Percentiles rank a stretch among this genome's conserved stretches.
phyloP scores from a whole-genome alignment of 164 flowering plant species.

The Magnolia sinica region DNA sequence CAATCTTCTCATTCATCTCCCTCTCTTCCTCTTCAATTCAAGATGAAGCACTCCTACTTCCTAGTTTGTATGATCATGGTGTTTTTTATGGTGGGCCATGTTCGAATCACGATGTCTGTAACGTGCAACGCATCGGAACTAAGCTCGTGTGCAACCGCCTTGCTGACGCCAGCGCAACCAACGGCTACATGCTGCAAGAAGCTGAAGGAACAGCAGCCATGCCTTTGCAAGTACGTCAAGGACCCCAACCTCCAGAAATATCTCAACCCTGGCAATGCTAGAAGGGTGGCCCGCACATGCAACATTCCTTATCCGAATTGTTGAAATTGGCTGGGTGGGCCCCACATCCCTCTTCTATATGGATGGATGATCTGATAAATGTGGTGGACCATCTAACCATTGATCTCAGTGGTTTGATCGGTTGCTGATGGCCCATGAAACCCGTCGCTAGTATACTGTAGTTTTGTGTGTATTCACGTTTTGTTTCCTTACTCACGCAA shows the following conservation, averaged over 20 bases:
- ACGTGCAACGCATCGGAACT: constrained; percentile 4
- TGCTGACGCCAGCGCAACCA: neutral
- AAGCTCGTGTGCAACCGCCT: neutral
- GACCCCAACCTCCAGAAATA: constrained; percentile 7
- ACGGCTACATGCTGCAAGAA: constrained; percentile 4
- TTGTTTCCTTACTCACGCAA: no score
- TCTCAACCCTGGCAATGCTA: constrained; percentile 1
- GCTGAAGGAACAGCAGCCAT: constrained; percentile 11
- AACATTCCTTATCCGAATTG: neutral
- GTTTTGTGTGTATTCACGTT: no score
- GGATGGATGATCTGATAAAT: no score
- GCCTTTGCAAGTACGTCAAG: constrained; percentile 10
- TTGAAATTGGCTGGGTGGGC: no score
- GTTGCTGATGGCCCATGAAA: no score
- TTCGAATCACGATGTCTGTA: neutral
- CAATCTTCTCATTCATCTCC: neutral
- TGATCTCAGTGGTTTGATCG: no score
- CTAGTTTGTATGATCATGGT: neutral
- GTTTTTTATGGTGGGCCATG: neutral
- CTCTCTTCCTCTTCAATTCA: neutral
- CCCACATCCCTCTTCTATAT: no score
- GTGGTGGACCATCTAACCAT: no score
- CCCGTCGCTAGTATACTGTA: no score
- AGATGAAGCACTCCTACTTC: constrained; percentile 3
- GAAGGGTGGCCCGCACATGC: constrained; percentile 1